Evolutionary conservation across 805 yeast species (phyloP).

Genomic region (Kodamaea kaohsiungensis): DNA sequence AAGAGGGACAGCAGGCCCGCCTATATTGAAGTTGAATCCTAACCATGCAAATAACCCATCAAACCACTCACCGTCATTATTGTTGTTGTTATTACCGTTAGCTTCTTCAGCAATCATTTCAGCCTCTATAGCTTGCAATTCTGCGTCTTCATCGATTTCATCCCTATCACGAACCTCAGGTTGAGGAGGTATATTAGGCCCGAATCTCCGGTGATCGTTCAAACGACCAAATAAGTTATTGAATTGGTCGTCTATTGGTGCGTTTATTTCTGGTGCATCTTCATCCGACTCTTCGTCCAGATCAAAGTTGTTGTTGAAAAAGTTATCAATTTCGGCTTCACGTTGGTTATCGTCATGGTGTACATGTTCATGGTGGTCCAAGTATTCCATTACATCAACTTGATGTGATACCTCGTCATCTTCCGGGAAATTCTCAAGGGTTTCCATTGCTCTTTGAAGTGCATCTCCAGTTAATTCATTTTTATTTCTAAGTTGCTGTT

Average conservation of each 20-base stretch:
- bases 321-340: constrained; percentile 1
- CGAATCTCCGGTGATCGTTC: neutral
- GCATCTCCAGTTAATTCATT: neutral
- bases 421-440: constrained; percentile 1
- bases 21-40: constrained; percentile 32
- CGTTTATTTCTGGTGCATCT: neutral
- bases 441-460: neutral
- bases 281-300: neutral
- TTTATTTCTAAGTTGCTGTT: neutral
- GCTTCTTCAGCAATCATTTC: neutral
- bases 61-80: neutral
- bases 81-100: neutral
- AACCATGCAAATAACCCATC: constrained; percentile 33
- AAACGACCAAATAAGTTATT: neutral
- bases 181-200: neutral
- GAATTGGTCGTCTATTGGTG: neutral
- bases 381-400: neutral
- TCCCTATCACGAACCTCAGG: neutral
- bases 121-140: neutral
- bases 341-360: neutral
- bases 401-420: neutral
- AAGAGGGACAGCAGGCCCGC: constrained; percentile 12
- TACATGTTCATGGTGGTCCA: neutral
- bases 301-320: neutral
- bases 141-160: neutral